Conservation (phyloP, 2,329 filamentous ascomycete species). For the Tolypocladium tundrense region DNA sequence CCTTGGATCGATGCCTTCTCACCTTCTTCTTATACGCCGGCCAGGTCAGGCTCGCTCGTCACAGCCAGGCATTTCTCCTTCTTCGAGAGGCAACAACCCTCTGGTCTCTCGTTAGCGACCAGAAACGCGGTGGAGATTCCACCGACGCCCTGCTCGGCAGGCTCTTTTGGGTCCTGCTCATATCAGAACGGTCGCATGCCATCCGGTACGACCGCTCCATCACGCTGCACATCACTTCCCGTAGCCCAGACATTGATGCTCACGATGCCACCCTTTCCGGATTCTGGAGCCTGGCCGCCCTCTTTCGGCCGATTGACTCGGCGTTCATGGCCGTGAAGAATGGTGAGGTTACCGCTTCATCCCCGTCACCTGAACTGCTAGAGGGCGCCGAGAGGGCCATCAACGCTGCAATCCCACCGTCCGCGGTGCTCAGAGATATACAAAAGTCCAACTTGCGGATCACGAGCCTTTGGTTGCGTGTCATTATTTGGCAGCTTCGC, state of each 20-base stretch:
- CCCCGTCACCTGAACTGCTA: constrained; percentile 20
- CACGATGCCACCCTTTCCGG: constrained; percentile 21
- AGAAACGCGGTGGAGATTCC: constrained; percentile 12
- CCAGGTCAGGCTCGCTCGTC: constrained; percentile 29
- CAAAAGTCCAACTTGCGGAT: constrained; percentile 33
- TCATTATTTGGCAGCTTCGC: constrained; percentile 34
- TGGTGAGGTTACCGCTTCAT: constrained; percentile 20
- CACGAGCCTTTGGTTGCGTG: constrained; percentile 34
- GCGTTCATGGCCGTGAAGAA: constrained; percentile 31
- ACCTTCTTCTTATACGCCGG: constrained; percentile 35
- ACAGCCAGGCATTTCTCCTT: constrained; percentile 31
- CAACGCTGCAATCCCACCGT: constrained; percentile 24
- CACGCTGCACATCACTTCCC: constrained; percentile 29
- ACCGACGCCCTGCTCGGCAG: constrained; percentile 18
- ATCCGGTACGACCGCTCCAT: constrained; percentile 33
- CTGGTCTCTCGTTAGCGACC: constrained; percentile 22
- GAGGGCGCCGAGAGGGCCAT: constrained; percentile 25
- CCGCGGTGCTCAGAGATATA: constrained; percentile 24
- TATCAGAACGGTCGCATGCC: constrained; percentile 33
- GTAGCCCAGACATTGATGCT: constrained; percentile 21
- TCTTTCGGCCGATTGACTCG: constrained; percentile 31
- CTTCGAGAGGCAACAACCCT: constrained; percentile 32
- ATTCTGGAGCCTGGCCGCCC: constrained; percentile 27
- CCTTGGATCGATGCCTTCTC: constrained; percentile 27
- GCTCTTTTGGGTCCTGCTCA: constrained; percentile 33